A percentile compares a stretch with the other conserved stretches of the same genome.
Conservation (phyloP, 345 rosid species). For the Physaria fendleri region DNA sequence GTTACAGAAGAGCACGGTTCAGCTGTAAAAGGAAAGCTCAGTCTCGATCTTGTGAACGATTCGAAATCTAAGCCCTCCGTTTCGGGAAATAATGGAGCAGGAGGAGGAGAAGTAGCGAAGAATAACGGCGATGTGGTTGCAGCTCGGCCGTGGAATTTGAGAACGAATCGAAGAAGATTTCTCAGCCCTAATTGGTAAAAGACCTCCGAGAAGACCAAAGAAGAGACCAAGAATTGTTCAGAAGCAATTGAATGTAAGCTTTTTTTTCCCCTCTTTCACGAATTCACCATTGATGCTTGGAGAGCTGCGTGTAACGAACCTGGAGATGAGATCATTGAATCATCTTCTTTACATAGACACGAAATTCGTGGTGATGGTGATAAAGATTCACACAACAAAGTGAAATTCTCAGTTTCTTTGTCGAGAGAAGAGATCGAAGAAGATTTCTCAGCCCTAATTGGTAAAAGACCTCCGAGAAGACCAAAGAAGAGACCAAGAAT, state of each 20-base stretch:
- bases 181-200: constrained; percentile 36
- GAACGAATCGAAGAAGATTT: constrained; percentile 68
- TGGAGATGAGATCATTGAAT: constrained; percentile 28
- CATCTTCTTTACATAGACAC: constrained; percentile 15
- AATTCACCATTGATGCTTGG: constrained; percentile 18
- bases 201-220: constrained; percentile 61
- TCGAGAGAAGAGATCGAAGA: constrained; percentile 58
- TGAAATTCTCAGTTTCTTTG: constrained; percentile 44
- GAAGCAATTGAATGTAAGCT: constrained; percentile 54
- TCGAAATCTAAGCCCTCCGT: constrained; percentile 34
- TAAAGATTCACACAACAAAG: constrained; percentile 9
- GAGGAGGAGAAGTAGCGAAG: constrained; percentile 23
- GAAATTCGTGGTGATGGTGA: constrained; percentile 15
- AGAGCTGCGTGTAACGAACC: constrained; percentile 54
- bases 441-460: constrained; percentile 45
- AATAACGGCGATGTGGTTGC: constrained; percentile 7
- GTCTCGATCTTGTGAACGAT: constrained; percentile 16
- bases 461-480: constrained; percentile 49
- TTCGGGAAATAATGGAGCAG: constrained; percentile 28
- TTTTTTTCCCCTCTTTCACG: background rate
- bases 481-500: constrained; percentile 61
- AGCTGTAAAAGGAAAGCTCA: constrained; percentile 7
- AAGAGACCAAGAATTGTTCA: constrained; percentile 54
- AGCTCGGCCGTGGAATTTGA: constrained; percentile 60
- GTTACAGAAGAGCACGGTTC: no score